Base-by-base conservation (phyloP, 2,329 filamentous ascomycete genomes). In the Hirsutella thompsonii region DNA sequence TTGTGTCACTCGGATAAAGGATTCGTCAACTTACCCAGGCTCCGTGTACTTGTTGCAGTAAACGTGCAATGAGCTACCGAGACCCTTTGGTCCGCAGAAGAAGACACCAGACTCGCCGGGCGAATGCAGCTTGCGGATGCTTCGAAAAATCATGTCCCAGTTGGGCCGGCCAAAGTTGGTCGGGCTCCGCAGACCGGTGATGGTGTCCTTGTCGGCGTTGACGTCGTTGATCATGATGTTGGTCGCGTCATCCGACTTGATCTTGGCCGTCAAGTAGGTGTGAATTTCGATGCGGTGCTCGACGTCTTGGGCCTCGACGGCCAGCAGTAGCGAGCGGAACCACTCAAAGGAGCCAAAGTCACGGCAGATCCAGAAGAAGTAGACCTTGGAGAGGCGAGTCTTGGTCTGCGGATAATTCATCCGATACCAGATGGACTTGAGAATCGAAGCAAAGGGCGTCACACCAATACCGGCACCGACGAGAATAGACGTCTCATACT, bases 141-240 rank as follows among this genome's bases (percentile, higher is more conserved):
- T 81, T 47, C 83, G 76, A 67, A 92, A 92, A 53, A 93, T 84
- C 76, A 86, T 86, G 56, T 92, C 83, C 86, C 86, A 92, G 63
- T 92, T 90, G 14, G 86, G 86, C 20, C 84, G 71, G 41, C 86
- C 86, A 57, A 92, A 88, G 66, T 88, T 92, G 35, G 85, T 92
- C 18, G 84, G 84, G 41, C 83, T 81, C 38, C 83, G 74, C 23
- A 92, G 72, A 41, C 86, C 85, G 0, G 85, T 92, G 57, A 92
- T 89, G 52, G 84, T 79, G 58, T 92, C 84, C 60, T 82, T 83
- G 57, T 90, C 83, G 49, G 82, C 81, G 55, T 88, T 85, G 57
- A 81, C 83, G 52, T 89, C 83, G 65, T 90, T 89, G 69, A 90
- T 88, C 83, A 90, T 90, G 65, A 92, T 90, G 64, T 92, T 90